Conservation (phyloP, 306 rosid species). For the Cicer judaicum region DNA sequence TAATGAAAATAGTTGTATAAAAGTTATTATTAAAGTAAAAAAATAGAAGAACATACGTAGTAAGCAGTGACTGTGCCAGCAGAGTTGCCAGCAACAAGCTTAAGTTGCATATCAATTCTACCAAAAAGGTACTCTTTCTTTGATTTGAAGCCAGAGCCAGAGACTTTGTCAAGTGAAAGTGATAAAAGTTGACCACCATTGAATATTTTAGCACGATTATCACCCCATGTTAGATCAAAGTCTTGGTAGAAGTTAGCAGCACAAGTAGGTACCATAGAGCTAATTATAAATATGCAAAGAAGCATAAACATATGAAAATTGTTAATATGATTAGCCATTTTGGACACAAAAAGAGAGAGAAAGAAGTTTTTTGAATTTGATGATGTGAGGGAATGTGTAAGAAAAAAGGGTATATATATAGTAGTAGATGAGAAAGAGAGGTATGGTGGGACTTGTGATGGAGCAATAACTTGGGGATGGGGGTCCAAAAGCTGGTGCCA, state of each 20-base stretch:
- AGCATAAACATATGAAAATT: conserved; percentile 39
- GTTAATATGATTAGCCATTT: conserved; percentile 50
- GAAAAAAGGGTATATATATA: conserved; percentile 41
- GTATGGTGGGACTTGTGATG: conserved; percentile 48
- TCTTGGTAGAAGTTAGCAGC: conserved; percentile 70
- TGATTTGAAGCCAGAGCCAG: conserved; percentile 87
- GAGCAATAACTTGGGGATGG: conserved; percentile 44
- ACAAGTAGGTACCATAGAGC: conserved; percentile 49
- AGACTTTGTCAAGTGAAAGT: conserved; percentile 70
- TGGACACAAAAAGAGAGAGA: conserved; percentile 23
- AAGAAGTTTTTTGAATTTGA: conserved; percentile 16
- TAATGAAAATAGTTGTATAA: conserved; percentile 7
- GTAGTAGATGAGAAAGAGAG: not conserved
- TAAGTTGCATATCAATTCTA: conserved; percentile 77
- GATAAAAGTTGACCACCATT: conserved; percentile 70
- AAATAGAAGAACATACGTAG: conserved; percentile 54
- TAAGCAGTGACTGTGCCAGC: conserved; percentile 89
- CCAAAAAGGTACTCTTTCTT: conserved; percentile 69
- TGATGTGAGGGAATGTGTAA: conserved; percentile 50
- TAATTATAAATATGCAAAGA: conserved; percentile 42
- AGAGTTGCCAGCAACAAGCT: conserved; percentile 79
- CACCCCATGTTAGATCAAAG: conserved; percentile 74
- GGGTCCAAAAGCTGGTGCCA: conserved; percentile 65
- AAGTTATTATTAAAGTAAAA: not conserved
- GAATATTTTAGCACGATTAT: conserved; percentile 58